Percentiles rank a stretch among this genome's conserved stretches.
These are phyloP conservation scores for Trifolium pratense DNA, from an alignment of 306 rosid species.

Conservation along the genomic window DNA sequence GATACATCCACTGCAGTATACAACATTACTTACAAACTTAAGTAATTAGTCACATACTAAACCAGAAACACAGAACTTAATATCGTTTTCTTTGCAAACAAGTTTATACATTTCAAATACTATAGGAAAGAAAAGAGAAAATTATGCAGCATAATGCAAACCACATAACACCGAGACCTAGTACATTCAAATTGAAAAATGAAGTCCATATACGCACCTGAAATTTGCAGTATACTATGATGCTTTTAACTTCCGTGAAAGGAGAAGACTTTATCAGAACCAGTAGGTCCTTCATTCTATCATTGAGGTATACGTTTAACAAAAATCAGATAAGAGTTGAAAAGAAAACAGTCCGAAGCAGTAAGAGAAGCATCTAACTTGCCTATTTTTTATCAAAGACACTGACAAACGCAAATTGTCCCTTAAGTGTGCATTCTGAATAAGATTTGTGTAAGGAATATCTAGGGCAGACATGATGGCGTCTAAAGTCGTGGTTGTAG, in stretches of 20 bases:
- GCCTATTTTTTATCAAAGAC: slow-evolving; percentile 73
- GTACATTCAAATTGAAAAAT: slow-evolving; percentile 32
- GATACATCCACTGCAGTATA: slow-evolving; percentile 33
- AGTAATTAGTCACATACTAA: slow-evolving; percentile 32
- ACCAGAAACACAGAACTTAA: slow-evolving; percentile 28
- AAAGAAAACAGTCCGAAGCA: slow-evolving; percentile 6
- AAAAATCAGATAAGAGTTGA: slow-evolving; percentile 23
- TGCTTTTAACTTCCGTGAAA: slow-evolving; percentile 69
- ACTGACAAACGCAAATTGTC: slow-evolving; percentile 76
- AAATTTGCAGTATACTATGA: slow-evolving; percentile 94
- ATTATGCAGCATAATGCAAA: slow-evolving; percentile 24
- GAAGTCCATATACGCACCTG: slow-evolving; percentile 62
- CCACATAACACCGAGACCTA: slow-evolving; percentile 25
- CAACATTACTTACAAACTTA: slow-evolving; percentile 19
- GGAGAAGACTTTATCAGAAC: slow-evolving; percentile 77
- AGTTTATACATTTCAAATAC: slow-evolving; percentile 34
- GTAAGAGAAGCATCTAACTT: slow-evolving; percentile 48
- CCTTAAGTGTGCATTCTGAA: slow-evolving; percentile 65
- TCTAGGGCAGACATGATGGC: slow-evolving; percentile 82
- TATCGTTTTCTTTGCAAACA: slow-evolving; percentile 22
- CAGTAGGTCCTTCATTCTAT: slow-evolving; percentile 84
- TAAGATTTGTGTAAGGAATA: slow-evolving; percentile 71
- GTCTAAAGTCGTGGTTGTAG: slow-evolving; percentile 79
- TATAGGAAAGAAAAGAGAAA: slow-evolving; percentile 19
- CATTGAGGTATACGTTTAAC: slow-evolving; percentile 31